Base-by-base conservation (phyloP, 2,329 filamentous ascomycete genomes). In the Hysterium pulicare region DNA sequence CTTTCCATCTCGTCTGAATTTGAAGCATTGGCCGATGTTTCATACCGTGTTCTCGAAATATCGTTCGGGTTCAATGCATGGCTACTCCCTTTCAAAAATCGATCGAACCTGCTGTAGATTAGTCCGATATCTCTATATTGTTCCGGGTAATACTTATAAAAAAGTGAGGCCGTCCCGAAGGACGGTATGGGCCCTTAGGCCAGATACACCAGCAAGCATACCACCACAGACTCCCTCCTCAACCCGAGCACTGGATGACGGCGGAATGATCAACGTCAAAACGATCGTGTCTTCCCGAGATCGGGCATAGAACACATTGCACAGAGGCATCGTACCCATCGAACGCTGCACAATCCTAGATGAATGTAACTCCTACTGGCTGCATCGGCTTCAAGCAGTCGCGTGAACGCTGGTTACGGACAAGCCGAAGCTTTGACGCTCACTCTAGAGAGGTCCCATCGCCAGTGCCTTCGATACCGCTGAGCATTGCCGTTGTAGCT, bases 361-460 rank as follows among this genome's bases (percentile, higher is more conserved):
- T 42, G 30, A 44, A 54, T 36, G 42, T 51, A 54, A 47, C 37
- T 37, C 23, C 23, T 36, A 40, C 42, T 35, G 6, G 26, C 35
- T 42, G 32, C 40, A 45, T 40, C 28, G 33, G 34, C 46, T 8
- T 35, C 24, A 11, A 21, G 11, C n/a, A n/a, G n/a, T n/a, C n/a
- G n/a, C n/a, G 38, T 48, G 42, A 31, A 33, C 47, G 38, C 48
- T 47, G 32, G 49, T 36, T 42, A 55, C 54, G 48, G 64, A 67
- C 62, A 68, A 63, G 64, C 49, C 66, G 56, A 64, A 50, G 54
- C 66, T 63, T 67, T 67, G 64, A 67, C 54, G 58, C 62, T 66
- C 64, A 64, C 62, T 62, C 61, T 55, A 46, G 61, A 62, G 62
- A 67, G 61, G 64, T 66, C 64, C 64, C 55, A 41, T 51, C 48